Evolutionary conservation across 2,329 filamentous ascomycete species (phyloP).

Genomic region (Didymella lethalis): DNA sequence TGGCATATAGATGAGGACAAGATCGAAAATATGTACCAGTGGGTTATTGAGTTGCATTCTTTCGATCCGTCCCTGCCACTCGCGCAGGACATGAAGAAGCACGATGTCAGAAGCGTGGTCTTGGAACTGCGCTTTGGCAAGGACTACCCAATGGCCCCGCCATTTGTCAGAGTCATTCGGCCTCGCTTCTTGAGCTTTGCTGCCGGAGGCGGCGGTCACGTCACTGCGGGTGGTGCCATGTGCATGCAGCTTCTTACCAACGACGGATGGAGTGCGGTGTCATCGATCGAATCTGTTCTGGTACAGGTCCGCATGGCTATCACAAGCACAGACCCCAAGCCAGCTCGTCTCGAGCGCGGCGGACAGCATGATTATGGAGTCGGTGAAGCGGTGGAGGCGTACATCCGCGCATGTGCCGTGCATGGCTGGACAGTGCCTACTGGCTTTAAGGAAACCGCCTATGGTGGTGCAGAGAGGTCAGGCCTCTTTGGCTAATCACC

Average conservation of each 20-base stretch:
- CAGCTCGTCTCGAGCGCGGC: slow-evolving; percentile 69
- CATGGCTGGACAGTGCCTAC: slow-evolving; percentile 79
- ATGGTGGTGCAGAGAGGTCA: slow-evolving; percentile 34
- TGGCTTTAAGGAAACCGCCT: slow-evolving; percentile 64
- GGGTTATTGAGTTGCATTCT: slow-evolving; percentile 88
- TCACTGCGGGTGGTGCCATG: slow-evolving; percentile 84
- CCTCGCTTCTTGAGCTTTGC: slow-evolving; percentile 79
- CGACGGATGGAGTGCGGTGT: slow-evolving; percentile 78
- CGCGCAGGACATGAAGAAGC: slow-evolving; percentile 74
- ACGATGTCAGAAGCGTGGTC: slow-evolving; percentile 71
- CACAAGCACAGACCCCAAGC: slow-evolving; percentile 70
- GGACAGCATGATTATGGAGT: slow-evolving; percentile 66
- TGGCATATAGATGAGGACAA: slow-evolving; percentile 79
- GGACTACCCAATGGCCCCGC: slow-evolving; percentile 78
- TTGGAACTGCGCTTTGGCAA: slow-evolving; percentile 82
- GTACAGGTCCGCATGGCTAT: slow-evolving; percentile 83
- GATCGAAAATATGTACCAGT: slow-evolving; percentile 82
- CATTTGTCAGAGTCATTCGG: slow-evolving; percentile 82
- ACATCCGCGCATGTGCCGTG: slow-evolving; percentile 68
- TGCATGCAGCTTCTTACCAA: slow-evolving; percentile 84
- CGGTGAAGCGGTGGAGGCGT: slow-evolving; percentile 76
- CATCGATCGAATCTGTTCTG: slow-evolving; percentile 79
- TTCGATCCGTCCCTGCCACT: slow-evolving; percentile 76
- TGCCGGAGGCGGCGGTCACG: slow-evolving; percentile 81
- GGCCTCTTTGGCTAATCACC: background rate